Percentiles rank a stretch among this genome's conserved stretches.
These are phyloP conservation scores for Ploettnerulaceae sp. DNA, from an alignment of 2,329 filamentous ascomycete genomes.

Conservation along the genomic window DNA sequence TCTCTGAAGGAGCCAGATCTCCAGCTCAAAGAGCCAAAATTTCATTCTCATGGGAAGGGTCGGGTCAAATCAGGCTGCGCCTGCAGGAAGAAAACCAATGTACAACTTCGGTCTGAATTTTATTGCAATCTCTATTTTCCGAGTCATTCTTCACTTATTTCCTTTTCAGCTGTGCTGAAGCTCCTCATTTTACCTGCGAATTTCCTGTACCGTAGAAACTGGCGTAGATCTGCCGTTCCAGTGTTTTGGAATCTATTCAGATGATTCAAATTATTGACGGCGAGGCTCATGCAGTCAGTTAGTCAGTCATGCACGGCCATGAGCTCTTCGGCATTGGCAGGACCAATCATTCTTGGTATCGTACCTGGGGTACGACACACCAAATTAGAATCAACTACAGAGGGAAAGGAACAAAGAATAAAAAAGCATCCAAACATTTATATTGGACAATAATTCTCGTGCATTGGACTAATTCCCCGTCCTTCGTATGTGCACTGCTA, in stretches of 20 bases:
- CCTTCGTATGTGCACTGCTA: not conserved
- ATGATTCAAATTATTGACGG: slow-evolving; percentile 4
- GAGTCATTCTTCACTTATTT: not conserved
- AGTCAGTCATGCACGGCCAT: not conserved
- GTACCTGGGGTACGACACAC: slow-evolving; percentile 10
- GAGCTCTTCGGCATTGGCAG: slow-evolving; percentile 8
- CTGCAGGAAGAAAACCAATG: slow-evolving; percentile 7
- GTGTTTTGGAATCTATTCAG: slow-evolving; percentile 1
- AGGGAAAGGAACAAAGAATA: not conserved
- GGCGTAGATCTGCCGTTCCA: slow-evolving; percentile 3
- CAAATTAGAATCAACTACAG: not conserved
- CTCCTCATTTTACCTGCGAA: not conserved
- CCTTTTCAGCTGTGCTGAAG: not conserved
- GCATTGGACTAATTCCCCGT: not conserved
- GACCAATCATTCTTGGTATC: slow-evolving; percentile 7
- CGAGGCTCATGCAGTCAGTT: slow-evolving; percentile 14
- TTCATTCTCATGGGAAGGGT: slow-evolving; percentile 19
- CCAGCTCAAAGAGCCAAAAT: slow-evolving; percentile 29
- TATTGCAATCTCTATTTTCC: slow-evolving; percentile 1
- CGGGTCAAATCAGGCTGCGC: slow-evolving; percentile 13
- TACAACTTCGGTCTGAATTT: not conserved
- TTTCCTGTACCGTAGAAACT: slow-evolving; percentile 6
- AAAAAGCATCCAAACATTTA: not conserved
- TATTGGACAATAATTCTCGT: too few relatives aligned
- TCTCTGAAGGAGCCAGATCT: slow-evolving; percentile 26